Evolutionary conservation across 768 basidiomycete species (phyloP).

Genomic region (Pholiota conissans): DNA sequence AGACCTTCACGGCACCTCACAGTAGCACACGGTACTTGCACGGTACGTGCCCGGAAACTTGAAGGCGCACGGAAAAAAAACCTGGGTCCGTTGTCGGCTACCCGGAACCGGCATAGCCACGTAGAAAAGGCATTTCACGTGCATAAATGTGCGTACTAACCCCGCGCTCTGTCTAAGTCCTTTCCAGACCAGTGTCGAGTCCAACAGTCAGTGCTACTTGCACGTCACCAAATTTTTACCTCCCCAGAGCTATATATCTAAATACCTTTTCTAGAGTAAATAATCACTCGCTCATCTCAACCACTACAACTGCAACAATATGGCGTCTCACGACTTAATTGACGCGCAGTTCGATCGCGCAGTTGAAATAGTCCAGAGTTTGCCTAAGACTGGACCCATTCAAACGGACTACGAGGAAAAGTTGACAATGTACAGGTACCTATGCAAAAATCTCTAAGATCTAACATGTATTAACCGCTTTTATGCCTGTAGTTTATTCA

Average conservation of each 20-base stretch:
- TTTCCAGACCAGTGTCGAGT: too few relatives aligned
- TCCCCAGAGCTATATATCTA: background rate
- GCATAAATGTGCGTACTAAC: too few relatives aligned
- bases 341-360: conserved; percentile 90
- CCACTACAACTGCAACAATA: conserved; percentile 20
- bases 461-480: conserved; percentile 9
- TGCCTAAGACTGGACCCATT: conserved; percentile 93
- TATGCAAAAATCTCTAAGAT: conserved; percentile 2
- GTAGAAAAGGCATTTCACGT: too few relatives aligned
- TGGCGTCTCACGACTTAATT: conserved; percentile 68
- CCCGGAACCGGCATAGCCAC: too few relatives aligned
- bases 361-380: conserved; percentile 89
- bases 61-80: too few relatives aligned
- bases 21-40: too few relatives aligned
- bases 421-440: conserved; percentile 86
- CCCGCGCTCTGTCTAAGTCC: too few relatives aligned
- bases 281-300: background rate
- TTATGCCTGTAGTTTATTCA: conserved; percentile 71
- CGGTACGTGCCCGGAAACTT: too few relatives aligned
- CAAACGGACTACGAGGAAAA: conserved; percentile 97
- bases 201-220: background rate
- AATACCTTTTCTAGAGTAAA: background rate
- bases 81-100: too few relatives aligned
- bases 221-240: background rate
- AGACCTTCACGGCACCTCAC: too few relatives aligned